These are phyloP conservation scores for Stagonosporopsis cucurbitacearum DNA, from an alignment of 2,329 filamentous ascomycete genomes.

Conservation along the genomic window DNA sequence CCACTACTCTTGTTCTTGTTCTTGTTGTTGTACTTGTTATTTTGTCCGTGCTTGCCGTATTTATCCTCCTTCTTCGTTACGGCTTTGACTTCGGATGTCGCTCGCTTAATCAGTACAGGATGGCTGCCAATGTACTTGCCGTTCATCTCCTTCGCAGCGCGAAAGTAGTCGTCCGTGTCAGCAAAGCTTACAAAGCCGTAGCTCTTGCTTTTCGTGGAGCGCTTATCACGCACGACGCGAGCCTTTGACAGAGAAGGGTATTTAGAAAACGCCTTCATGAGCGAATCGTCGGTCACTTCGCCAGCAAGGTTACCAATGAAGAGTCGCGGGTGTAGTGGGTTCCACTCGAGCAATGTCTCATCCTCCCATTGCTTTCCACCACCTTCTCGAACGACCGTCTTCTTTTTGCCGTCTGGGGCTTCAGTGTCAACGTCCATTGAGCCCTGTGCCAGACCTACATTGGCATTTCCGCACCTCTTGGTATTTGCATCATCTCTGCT, in stretches of 20 bases:
- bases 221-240: conserved; percentile 91
- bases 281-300: conserved; percentile 94
- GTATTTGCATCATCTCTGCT: conserved; percentile 63
- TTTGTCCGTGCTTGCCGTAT: conserved; percentile 40
- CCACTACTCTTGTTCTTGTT: conserved; percentile 48
- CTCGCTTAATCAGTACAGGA: conserved; percentile 84
- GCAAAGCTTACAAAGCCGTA: conserved; percentile 97
- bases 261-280: conserved; percentile 89
- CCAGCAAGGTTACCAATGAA: conserved; percentile 97
- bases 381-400: conserved; percentile 86
- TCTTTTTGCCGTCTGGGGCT: conserved; percentile 68
- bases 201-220: conserved; percentile 93
- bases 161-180: conserved; percentile 95
- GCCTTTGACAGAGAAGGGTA: conserved; percentile 92
- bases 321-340: conserved; percentile 89
- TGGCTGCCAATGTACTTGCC: conserved; percentile 99
- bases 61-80: conserved; percentile 61
- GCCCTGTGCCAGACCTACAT: conserved; percentile 42
- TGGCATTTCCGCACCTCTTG: conserved; percentile 54
- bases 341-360: conserved; percentile 88
- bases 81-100: conserved; percentile 89
- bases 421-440: conserved; percentile 56
- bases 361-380: conserved; percentile 95
- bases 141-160: conserved; percentile 96
- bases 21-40: conserved; percentile 62